These are phyloP conservation scores for Exidia glandulosa DNA, from an alignment of 768 basidiomycete genomes.

Conservation along the genomic window DNA sequence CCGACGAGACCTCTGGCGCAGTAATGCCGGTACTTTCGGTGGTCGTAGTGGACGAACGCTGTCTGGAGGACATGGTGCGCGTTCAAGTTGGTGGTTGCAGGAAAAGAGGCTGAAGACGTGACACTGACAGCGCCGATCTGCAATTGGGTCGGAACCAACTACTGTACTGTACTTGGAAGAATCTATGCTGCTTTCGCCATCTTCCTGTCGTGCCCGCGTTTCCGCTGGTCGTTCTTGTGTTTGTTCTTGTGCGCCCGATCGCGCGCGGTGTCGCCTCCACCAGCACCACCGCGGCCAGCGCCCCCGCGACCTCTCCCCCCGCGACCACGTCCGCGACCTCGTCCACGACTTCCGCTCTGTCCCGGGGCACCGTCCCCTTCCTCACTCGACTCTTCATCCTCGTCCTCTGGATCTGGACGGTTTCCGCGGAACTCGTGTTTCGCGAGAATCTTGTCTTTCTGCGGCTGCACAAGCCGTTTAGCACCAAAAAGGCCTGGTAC, in stretches of 20 bases:
- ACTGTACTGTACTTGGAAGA: no score
- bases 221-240: conserved; percentile 71
- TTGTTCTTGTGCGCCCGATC: conserved; percentile 68
- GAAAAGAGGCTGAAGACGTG: no score
- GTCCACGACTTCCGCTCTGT: conserved; percentile 14
- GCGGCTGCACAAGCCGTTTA: conserved; percentile 33
- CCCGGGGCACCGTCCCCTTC: neutral
- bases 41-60: no score
- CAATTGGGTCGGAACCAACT: no score
- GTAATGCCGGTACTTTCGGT: no score
- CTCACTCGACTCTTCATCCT: neutral
- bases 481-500: neutral
- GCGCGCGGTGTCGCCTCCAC: conserved; percentile 23
- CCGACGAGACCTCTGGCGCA: no score
- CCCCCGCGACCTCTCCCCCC: conserved; percentile 26
- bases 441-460: conserved; percentile 59
- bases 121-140: no score
- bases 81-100: no score
- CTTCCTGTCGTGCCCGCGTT: conserved; percentile 83
- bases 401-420: conserved; percentile 12
- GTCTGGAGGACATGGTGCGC: no score
- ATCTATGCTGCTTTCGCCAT: no score
- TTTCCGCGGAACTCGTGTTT: conserved; percentile 75
- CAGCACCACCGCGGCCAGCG: conserved; percentile 15
- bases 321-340: conserved; percentile 27